Evolutionary conservation across 371 early-diverging fungal species (phyloP).

Genomic region (Chytridiales sp.): DNA sequence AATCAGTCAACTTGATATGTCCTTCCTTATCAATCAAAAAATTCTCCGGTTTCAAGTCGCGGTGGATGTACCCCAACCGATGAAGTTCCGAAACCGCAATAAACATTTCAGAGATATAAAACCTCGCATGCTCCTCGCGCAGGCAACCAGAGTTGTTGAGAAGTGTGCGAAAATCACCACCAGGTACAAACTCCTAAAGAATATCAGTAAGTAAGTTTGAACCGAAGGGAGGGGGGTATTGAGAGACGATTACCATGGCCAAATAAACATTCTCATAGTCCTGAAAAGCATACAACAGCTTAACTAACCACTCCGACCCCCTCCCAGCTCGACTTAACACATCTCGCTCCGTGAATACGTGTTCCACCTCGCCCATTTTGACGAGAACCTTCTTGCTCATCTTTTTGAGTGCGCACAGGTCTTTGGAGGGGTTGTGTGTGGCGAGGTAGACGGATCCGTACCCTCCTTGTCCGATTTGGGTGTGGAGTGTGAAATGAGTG

Average conservation of each 20-base stretch:
- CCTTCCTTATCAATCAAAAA: constrained; percentile 72
- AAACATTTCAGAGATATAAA: constrained; percentile 69
- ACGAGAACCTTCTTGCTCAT: constrained; percentile 65
- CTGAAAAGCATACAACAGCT: constrained; percentile 75
- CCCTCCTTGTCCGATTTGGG: constrained; percentile 84
- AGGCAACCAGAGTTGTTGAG: constrained; percentile 66
- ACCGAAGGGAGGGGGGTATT: background rate
- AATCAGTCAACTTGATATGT: constrained; percentile 85
- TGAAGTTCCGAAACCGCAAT: constrained; percentile 69
- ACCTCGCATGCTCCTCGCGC: constrained; percentile 59
- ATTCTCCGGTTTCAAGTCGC: constrained; percentile 79
- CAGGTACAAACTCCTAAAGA: constrained; percentile 79
- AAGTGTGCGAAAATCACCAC: constrained; percentile 83
- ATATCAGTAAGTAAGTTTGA: constrained; percentile 8
- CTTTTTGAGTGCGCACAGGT: constrained; percentile 67
- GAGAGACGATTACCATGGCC: constrained; percentile 56
- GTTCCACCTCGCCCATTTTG: constrained; percentile 60
- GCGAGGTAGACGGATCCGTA: constrained; percentile 77
- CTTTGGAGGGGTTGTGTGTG: constrained; percentile 59
- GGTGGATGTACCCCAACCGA: constrained; percentile 62
- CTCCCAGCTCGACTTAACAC: constrained; percentile 59
- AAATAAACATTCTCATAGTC: constrained; percentile 56
- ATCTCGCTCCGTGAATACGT: constrained; percentile 72
- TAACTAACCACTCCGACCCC: constrained; percentile 77
- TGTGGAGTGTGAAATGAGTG: constrained; percentile 66